A percentile compares a stretch with the other conserved stretches of the same genome.
phyloP scores from a whole-genome alignment of 768 basidiomycete species.

The Suillus subluteus region DNA sequence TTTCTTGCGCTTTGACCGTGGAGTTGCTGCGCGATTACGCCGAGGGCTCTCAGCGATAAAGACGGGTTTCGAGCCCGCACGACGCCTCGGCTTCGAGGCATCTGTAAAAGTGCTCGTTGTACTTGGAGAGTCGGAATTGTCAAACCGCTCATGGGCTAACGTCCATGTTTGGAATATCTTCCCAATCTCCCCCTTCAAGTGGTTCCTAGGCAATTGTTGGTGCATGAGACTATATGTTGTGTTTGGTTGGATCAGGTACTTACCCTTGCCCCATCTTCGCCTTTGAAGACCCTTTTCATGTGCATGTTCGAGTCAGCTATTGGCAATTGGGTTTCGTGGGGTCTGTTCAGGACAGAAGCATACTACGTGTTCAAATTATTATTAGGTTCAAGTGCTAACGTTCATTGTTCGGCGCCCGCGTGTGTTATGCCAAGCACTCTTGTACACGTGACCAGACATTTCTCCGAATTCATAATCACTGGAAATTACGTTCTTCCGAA shows the following conservation, averaged over 20 bases:
- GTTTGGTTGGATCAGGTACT: not conserved
- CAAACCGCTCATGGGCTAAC: not conserved
- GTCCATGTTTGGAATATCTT: not conserved
- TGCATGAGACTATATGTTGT: not conserved
- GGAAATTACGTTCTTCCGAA: not conserved
- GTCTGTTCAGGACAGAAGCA: not conserved
- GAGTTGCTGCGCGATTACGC: conserved; percentile 14
- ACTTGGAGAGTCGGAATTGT: not conserved
- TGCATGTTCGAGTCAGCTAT: not conserved
- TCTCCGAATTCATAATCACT: not conserved
- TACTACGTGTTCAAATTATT: not conserved
- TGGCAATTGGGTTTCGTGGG: not conserved
- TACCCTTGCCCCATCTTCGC: not conserved
- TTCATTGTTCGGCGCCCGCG: not conserved
- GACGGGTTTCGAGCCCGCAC: not conserved
- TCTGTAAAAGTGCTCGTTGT: not conserved
- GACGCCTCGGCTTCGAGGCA: not conserved
- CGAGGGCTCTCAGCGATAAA: not conserved
- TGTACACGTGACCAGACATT: conserved; percentile 1
- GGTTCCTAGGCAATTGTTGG: not conserved
- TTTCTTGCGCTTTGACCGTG: conserved; percentile 34
- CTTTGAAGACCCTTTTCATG: not conserved
- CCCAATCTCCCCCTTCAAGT: conserved; percentile 3
- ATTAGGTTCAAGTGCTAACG: too few species aligned
- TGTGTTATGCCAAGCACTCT: not conserved